Evolutionary conservation across 2,329 filamentous ascomycete genomes (phyloP).

Genomic region (Cytospora schulzeri): DNA sequence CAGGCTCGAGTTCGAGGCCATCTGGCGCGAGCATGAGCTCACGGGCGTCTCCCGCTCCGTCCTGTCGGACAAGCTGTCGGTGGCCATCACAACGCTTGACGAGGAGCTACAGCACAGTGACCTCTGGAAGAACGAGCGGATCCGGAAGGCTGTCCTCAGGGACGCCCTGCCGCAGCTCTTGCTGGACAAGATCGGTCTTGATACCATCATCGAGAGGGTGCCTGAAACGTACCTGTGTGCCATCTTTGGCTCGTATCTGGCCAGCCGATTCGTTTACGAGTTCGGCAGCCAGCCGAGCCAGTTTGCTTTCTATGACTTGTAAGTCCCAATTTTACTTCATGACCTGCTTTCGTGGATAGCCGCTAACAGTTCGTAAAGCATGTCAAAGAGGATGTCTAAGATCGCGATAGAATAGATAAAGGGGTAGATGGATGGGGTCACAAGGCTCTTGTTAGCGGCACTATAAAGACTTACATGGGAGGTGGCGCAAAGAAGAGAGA

Average conservation of each 20-base stretch:
- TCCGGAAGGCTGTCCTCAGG: constrained; percentile 75
- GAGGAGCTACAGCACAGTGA: constrained; percentile 94
- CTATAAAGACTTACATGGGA: neutral
- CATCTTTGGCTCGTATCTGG: constrained; percentile 95
- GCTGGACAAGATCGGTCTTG: constrained; percentile 85
- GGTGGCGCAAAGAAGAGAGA: neutral
- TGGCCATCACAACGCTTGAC: constrained; percentile 93
- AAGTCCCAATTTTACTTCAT: constrained; percentile 47
- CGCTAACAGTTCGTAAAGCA: constrained; percentile 50
- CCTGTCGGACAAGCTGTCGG: constrained; percentile 87
- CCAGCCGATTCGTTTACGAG: constrained; percentile 94
- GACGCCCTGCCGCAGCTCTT: constrained; percentile 87
- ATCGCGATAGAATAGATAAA: constrained; percentile 33
- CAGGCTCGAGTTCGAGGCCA: constrained; percentile 91
- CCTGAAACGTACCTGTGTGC: constrained; percentile 89
- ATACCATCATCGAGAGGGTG: constrained; percentile 83
- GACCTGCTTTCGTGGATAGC: neutral
- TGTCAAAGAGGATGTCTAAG: constrained; percentile 65
- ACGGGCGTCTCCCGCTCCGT: constrained; percentile 79
- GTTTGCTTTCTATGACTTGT: constrained; percentile 99
- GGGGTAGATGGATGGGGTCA: neutral
- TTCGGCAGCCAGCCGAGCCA: constrained; percentile 91
- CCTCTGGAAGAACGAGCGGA: constrained; percentile 80
- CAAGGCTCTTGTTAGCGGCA: neutral
- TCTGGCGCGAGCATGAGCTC: constrained; percentile 90